These are phyloP conservation scores for Cladochytrium replicatum DNA, from an alignment of 192 early-diverging fungal species.

Conservation along the genomic window DNA sequence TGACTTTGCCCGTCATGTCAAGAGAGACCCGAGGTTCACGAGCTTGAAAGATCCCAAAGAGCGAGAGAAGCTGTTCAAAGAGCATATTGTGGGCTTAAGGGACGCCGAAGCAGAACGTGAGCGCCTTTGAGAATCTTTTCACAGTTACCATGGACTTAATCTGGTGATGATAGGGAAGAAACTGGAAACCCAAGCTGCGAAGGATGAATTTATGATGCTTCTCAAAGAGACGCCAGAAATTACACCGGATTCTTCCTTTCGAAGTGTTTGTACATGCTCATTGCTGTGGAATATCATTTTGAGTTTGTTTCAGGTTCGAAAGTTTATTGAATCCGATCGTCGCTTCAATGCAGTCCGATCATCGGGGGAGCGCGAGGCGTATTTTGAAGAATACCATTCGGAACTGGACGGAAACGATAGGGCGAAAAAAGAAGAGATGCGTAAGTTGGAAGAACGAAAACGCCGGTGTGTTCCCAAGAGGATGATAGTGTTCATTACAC, in stretches of 20 bases:
- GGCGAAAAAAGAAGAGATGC: conserved; percentile 10
- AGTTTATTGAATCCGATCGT: conserved; percentile 52
- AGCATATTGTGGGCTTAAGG: conserved; percentile 45
- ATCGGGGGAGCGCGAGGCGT: conserved; percentile 53
- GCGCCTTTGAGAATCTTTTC: conserved; percentile 2
- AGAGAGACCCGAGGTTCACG: conserved; percentile 53
- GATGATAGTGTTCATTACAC: background rate
- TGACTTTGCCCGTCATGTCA: conserved; percentile 61
- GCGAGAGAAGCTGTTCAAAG: conserved; percentile 52
- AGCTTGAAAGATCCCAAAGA: conserved; percentile 45
- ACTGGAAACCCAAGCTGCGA: conserved; percentile 28
- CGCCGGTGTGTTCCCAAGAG: conserved; percentile 8
- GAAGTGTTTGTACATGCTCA: conserved; percentile 10
- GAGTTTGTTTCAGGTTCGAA: conserved; percentile 33
- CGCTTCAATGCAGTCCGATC: conserved; percentile 55
- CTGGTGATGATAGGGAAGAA: conserved; percentile 14
- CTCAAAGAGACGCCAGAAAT: conserved; percentile 49
- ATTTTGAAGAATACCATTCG: conserved; percentile 50
- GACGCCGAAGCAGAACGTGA: conserved; percentile 12
- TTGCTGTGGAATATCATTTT: background rate
- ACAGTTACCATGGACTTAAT: background rate
- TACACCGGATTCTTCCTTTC: conserved; percentile 48
- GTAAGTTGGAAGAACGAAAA: conserved; percentile 27
- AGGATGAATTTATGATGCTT: conserved; percentile 51
- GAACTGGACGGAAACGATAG: conserved; percentile 27